Conservation (phyloP, 371 early-diverging fungal genomes). For the Batkoa obscura region DNA sequence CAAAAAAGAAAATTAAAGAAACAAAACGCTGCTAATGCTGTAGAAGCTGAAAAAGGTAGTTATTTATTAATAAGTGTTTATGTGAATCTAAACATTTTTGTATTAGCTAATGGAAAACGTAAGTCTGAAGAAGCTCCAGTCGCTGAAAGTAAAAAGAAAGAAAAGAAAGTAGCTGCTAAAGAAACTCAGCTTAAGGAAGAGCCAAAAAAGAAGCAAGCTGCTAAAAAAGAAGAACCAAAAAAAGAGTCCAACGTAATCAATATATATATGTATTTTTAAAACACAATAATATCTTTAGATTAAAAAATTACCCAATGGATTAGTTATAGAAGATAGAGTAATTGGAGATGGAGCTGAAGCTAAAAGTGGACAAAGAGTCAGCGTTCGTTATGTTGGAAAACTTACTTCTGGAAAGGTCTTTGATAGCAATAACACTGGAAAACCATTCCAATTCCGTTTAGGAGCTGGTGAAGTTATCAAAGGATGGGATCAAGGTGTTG, state of each 20-base stretch:
- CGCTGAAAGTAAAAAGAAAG: no score
- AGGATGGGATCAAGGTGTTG: slow-evolving; percentile 82
- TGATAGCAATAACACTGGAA: slow-evolving; percentile 64
- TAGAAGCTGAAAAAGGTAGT: background rate
- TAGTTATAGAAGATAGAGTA: slow-evolving; percentile 1
- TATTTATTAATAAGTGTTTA: background rate
- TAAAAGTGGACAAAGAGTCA: background rate
- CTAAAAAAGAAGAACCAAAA: background rate
- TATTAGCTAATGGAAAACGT: background rate
- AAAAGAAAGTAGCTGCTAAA: no score
- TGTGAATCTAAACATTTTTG: no score
- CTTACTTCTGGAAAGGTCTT: slow-evolving; percentile 82
- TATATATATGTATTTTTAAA: background rate
- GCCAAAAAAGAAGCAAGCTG: background rate
- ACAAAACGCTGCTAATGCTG: background rate
- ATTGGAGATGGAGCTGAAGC: background rate
- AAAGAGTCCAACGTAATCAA: background rate
- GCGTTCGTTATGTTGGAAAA: slow-evolving; percentile 7
- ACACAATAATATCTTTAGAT: background rate
- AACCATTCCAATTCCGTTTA: slow-evolving; percentile 74
- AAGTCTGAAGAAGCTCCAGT: background rate
- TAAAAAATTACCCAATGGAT: background rate
- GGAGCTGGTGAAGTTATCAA: slow-evolving; percentile 86
- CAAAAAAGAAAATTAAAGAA: background rate
- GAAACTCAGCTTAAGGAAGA: background rate